Conservation (phyloP, 306 rosid genomes). For the Lablab purpureus region DNA sequence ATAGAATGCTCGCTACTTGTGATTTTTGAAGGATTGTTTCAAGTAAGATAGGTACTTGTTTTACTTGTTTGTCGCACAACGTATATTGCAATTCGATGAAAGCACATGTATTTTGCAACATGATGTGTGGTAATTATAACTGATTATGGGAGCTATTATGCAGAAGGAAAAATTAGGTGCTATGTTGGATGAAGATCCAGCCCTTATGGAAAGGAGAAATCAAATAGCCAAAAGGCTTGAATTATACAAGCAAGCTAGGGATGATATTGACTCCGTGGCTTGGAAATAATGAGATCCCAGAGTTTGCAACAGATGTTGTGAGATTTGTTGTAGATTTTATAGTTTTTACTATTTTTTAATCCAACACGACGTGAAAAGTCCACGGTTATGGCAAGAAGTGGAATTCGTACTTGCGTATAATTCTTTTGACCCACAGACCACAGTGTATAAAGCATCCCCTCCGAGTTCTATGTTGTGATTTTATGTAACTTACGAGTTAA, state of each 20-base stretch:
- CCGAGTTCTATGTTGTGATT: slow-evolving; percentile 44
- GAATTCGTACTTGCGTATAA: slow-evolving; percentile 50
- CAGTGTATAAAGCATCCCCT: slow-evolving; percentile 30
- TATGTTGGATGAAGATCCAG: slow-evolving; percentile 96
- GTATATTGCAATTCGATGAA: slow-evolving; percentile 13
- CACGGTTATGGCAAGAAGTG: slow-evolving; percentile 39
- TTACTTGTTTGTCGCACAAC: not conserved
- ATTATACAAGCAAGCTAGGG: slow-evolving; percentile 95
- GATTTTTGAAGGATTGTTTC: not conserved
- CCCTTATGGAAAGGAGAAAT: slow-evolving; percentile 85
- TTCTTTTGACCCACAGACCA: slow-evolving; percentile 43
- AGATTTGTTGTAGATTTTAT: slow-evolving; percentile 38
- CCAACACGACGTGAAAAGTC: slow-evolving; percentile 24
- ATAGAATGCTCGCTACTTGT: not conserved
- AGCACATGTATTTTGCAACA: not conserved
- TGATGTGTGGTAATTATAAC: not conserved
- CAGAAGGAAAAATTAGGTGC: slow-evolving; percentile 94
- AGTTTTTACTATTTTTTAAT: slow-evolving; percentile 26
- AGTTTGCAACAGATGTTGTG: slow-evolving; percentile 27
- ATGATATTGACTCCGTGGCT: slow-evolving; percentile 92
- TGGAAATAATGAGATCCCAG: slow-evolving; percentile 70
- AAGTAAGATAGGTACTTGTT: slow-evolving; percentile 2
- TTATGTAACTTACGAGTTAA: slow-evolving; percentile 20
- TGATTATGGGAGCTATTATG: slow-evolving; percentile 41
- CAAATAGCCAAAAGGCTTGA: slow-evolving; percentile 89